Evolutionary conservation across 495 filamentous ascomycete genomes (phyloP).

Genomic region (Cercophora newfieldiana): DNA sequence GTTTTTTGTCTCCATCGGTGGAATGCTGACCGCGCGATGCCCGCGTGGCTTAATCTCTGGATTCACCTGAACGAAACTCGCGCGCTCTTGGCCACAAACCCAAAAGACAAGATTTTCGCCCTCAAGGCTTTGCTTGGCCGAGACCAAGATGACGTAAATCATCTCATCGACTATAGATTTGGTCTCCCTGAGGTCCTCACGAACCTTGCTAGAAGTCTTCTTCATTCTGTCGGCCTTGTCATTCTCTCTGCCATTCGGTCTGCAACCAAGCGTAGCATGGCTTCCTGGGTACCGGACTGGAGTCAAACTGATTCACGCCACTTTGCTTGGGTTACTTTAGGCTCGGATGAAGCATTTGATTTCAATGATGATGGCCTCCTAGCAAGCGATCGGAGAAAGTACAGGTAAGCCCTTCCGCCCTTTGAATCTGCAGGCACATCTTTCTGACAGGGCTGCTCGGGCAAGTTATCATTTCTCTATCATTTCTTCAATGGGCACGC

Average conservation of each 20-base stretch:
- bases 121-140: neutral
- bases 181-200: neutral
- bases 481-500: neutral
- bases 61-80: neutral
- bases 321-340: neutral
- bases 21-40: too few species aligned
- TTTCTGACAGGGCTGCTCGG: neutral
- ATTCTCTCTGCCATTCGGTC: neutral
- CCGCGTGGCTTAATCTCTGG: neutral
- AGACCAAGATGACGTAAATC: neutral
- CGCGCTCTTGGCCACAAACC: neutral
- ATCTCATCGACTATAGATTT: neutral
- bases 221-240: neutral
- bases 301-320: neutral
- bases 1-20: neutral
- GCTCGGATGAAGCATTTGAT: neutral
- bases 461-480: neutral
- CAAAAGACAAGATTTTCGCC: neutral
- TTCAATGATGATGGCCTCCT: neutral
- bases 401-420: neutral
- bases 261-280: neutral
- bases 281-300: neutral
- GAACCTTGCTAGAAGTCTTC: neutral
- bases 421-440: neutral
- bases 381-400: neutral